A percentile compares a stretch with the other conserved stretches of the same genome.
Evolutionary conservation across 495 filamentous ascomycete species (phyloP).

Genomic region (Delitschia confertaspora): DNA sequence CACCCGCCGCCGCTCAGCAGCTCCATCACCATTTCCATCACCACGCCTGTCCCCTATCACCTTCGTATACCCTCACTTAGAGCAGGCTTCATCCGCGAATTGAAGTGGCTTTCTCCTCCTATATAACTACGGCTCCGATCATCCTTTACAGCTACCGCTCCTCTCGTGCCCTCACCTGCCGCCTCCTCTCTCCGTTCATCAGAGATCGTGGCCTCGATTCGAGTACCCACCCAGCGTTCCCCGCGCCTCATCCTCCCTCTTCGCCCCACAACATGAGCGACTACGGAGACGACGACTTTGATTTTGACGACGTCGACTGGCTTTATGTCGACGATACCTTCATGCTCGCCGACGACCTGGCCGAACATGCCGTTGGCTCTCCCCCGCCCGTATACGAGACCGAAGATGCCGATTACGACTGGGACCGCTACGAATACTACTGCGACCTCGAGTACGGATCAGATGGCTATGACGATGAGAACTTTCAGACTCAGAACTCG

Average conservation of each 20-base stretch:
- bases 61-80: no score
- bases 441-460: constrained; percentile 34
- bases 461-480: constrained; percentile 33
- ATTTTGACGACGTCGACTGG: constrained; percentile 29
- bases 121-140: no score
- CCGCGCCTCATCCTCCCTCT: background rate
- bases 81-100: no score
- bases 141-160: background rate
- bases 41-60: no score
- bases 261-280: constrained; percentile 17
- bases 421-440: constrained; percentile 30
- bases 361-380: constrained; percentile 34
- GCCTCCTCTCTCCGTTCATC: no score
- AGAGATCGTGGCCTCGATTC: no score
- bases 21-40: no score
- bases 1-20: no score
- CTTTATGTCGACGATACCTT: constrained; percentile 36
- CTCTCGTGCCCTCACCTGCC: background rate
- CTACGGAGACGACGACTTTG: constrained; percentile 26
- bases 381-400: constrained; percentile 26
- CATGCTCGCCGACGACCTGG: constrained; percentile 32
- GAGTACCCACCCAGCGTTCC: background rate
- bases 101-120: no score
- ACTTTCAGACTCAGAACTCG: constrained; percentile 4
- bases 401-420: constrained; percentile 20